phyloP scores from a whole-genome alignment of 2,329 filamentous ascomycete genomes.

The Aspergillus luchuensis region DNA sequence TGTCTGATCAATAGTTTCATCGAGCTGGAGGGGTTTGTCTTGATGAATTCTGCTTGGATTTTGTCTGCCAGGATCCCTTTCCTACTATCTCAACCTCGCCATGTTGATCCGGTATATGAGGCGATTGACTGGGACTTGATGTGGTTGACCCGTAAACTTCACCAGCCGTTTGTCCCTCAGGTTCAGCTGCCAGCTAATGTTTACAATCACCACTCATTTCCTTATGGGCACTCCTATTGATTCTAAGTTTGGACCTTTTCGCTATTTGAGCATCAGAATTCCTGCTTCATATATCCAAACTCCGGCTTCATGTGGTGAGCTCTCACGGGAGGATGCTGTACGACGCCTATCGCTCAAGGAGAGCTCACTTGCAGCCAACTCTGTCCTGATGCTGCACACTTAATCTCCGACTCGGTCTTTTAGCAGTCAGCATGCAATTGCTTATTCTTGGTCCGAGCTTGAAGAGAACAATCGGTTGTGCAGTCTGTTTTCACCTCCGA shows the following conservation, averaged over 20 bases:
- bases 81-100: slow-evolving; percentile 3
- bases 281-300: not conserved
- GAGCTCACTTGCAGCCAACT: not conserved
- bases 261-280: not conserved
- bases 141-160: not conserved
- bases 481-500: not conserved
- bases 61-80: not conserved
- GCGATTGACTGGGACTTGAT: slow-evolving; percentile 19
- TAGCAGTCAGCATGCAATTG: not conserved
- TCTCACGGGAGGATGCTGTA: not conserved
- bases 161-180: not conserved
- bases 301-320: not conserved
- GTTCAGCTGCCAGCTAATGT: not conserved
- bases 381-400: not conserved
- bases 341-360: not conserved
- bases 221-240: not conserved
- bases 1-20: not conserved
- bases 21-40: not conserved
- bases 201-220: not conserved
- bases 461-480: too few species aligned
- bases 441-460: not conserved
- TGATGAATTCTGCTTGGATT: not conserved
- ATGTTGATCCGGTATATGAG: slow-evolving; percentile 12
- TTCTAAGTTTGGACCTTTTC: not conserved
- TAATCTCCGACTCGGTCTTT: not conserved